These are phyloP conservation scores for Rhizopogon vulgaris DNA, from an alignment of 768 basidiomycete genomes.

Conservation along the genomic window DNA sequence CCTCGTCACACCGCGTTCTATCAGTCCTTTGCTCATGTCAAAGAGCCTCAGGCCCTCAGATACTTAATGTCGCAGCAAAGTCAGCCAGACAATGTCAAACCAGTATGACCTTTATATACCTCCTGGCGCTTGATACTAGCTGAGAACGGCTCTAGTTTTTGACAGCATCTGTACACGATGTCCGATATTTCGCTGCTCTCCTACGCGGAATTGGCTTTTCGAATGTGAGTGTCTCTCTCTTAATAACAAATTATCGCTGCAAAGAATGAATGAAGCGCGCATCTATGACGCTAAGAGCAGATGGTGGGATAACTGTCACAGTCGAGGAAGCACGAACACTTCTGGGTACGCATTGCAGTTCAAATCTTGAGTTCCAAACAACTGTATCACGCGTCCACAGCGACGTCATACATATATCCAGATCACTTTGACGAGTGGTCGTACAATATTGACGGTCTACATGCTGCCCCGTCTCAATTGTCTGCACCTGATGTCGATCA, in stretches of 20 bases:
- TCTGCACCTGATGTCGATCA: slow-evolving; percentile 9
- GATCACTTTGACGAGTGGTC: slow-evolving; percentile 76
- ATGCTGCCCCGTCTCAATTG: slow-evolving; percentile 16
- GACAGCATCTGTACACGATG: slow-evolving; percentile 69
- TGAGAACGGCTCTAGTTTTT: slow-evolving; percentile 39
- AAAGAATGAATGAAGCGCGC: slow-evolving; percentile 49
- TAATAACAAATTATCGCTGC: background rate
- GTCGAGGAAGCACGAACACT: slow-evolving; percentile 85
- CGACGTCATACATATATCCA: slow-evolving; percentile 74
- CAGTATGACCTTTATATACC: slow-evolving; percentile 12
- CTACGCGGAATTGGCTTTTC: slow-evolving; percentile 78
- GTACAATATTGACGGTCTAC: slow-evolving; percentile 44
- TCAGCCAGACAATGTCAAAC: slow-evolving; percentile 14
- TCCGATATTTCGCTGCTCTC: slow-evolving; percentile 72
- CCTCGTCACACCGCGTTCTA: no score
- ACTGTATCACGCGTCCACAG: slow-evolving; percentile 32
- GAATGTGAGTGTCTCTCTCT: slow-evolving; percentile 46
- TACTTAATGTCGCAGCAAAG: slow-evolving; percentile 9
- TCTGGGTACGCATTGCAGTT: slow-evolving; percentile 46
- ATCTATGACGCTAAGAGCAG: slow-evolving; percentile 59
- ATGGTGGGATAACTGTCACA: slow-evolving; percentile 62
- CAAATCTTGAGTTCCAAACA: slow-evolving; percentile 3
- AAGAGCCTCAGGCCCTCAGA: no score
- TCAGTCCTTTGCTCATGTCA: no score
- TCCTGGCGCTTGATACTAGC: background rate